Evolutionary conservation across 148 eudicot genomes (phyloP), one percentile per base, ranked within the genome.

Genomic region (Vaccinium darrowii): DNA sequence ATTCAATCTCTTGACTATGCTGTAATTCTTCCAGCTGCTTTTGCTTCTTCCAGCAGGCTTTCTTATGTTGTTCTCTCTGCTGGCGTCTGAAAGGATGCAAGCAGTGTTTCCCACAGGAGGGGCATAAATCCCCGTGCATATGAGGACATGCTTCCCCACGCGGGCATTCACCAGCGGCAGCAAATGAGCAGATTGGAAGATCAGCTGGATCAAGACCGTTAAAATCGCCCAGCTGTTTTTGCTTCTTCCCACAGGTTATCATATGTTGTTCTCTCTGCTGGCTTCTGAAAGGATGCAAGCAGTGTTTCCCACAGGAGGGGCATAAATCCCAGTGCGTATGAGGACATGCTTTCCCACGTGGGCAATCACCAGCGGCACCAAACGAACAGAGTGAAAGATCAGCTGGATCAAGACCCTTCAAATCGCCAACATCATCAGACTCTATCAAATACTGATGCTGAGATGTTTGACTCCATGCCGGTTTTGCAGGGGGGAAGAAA

Each of bases 1-100:
- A 97, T 87, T 97, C 99, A 78, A 97, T 95, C 86, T 95, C 98
- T 87, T 97, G 99, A 88, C 99, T 97, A 43, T 85, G 93, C 84
- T 89, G 91, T 81, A 97, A 89, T 14, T 93, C 90, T 83, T 94
- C 95, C 19, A 93, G 89, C 52, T 94, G 90, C 69, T 88, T 95
- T 67, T 93, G 98, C 91, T 89, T 94, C 89, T 91, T 92, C 87
- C 85, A 91, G 89, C 99, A 97, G 19, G 86, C 43, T 88, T 71
- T 88, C 60, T 83, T 73, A 87, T 97, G 99, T 39, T 97, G 98
- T 76, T 95, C 98, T 81, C 95, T 91, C 84, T 93, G 98, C 76
- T 93, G 91, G 15, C 88, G 93, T 88, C 98, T 92, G 84, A 88
- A 93, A 86, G 99, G 98, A 85, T 97, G 99, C 91, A 97, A 84